A percentile compares a stretch with the other conserved stretches of the same genome.
phyloP scores from a whole-genome alignment of 2,329 filamentous ascomycete genomes.

The Chalaropsis ovoidea region DNA sequence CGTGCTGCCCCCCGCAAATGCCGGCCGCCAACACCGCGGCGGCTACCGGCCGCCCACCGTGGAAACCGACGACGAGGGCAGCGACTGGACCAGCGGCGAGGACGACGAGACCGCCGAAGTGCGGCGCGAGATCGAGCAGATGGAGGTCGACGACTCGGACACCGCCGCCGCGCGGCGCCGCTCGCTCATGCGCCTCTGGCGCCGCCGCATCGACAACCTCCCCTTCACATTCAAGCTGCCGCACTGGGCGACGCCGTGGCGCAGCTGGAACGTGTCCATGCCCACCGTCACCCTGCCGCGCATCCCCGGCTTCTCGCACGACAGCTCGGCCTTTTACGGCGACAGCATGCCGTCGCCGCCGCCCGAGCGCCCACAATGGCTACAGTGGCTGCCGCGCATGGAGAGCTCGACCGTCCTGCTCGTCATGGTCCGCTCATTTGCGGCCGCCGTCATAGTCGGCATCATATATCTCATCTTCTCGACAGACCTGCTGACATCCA shows the following conservation, averaged over 20 bases:
- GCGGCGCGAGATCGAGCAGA: slow-evolving; percentile 75
- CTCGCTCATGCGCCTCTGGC: slow-evolving; percentile 32
- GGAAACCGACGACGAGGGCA: slow-evolving; percentile 60
- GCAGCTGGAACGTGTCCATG: slow-evolving; percentile 36
- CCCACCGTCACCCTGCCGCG: slow-evolving; percentile 42
- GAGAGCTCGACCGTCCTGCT: slow-evolving; percentile 42
- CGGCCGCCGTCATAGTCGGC: slow-evolving; percentile 61
- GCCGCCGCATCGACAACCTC: slow-evolving; percentile 24
- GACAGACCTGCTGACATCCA: slow-evolving; percentile 66
- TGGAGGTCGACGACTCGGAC: slow-evolving; percentile 76
- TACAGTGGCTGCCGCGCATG: slow-evolving; percentile 26
- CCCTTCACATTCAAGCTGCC: slow-evolving; percentile 44
- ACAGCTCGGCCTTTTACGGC: slow-evolving; percentile 16
- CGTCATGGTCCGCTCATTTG: slow-evolving; percentile 62
- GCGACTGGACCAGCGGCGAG: slow-evolving; percentile 42
- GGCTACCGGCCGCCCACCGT: slow-evolving; percentile 75
- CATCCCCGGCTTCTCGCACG: slow-evolving; percentile 28
- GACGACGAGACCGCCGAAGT: slow-evolving; percentile 53
- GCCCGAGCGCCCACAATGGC: slow-evolving; percentile 21
- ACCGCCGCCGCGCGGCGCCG: slow-evolving; percentile 38
- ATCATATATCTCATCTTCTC: slow-evolving; percentile 79
- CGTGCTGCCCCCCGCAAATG: slow-evolving; percentile 31
- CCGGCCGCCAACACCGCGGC: slow-evolving; percentile 36
- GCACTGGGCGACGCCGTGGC: slow-evolving; percentile 47
- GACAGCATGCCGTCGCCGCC: slow-evolving; percentile 20